Base-by-base conservation (phyloP, 1,284 basidiomycete genomes). In the Rhizopogon parksii region DNA sequence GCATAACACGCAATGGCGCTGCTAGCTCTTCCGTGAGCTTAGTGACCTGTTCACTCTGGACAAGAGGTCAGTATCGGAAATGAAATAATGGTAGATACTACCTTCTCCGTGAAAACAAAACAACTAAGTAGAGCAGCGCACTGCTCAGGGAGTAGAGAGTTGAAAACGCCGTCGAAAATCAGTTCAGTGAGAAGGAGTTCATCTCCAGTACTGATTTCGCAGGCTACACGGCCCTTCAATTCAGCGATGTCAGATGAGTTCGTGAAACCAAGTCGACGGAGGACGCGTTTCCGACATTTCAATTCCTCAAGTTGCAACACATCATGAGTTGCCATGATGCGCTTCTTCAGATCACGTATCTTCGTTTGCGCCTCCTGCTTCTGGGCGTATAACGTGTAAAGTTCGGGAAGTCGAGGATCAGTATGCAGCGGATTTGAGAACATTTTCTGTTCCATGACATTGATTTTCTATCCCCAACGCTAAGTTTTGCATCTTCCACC, bases 71-170 rank as follows among this genome's bases (percentile, higher is more conserved):
- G 51, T 38, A 14, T 49, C 3, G 19, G 11, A 4, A 15, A 12
- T 36, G 3, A 49, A 49, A 34, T 9, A 40, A 51, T 27, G 3
- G 15, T 14, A 3, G 38, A 15, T 17, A 61, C 76, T 49, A 88
- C 92, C 82, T 98, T 98, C 67, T 99, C 96, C 14, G 85, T 80
- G 68, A 99, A 99, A 14, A 99, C 95, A 64, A 99, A 99, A 65
- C 95, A 98, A 59, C 90, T 93, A 24, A 98, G 73, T 14, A 99
- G 67, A 1, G 92, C 91, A 0, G 95, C 95, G 63, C 88, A 93
- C 57, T 97, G 92, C 63, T 97, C 93, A 0, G 96, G 95, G 0
- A 80, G 74, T 36, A 99, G 70, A 2, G 88, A 69, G 63, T 97
- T 97, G 77, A 99, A 99, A 3, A 86, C 88, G 49, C 95, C 95